Conservation (phyloP, 2,329 filamentous ascomycete genomes). For the Paecilomyces sp. region DNA sequence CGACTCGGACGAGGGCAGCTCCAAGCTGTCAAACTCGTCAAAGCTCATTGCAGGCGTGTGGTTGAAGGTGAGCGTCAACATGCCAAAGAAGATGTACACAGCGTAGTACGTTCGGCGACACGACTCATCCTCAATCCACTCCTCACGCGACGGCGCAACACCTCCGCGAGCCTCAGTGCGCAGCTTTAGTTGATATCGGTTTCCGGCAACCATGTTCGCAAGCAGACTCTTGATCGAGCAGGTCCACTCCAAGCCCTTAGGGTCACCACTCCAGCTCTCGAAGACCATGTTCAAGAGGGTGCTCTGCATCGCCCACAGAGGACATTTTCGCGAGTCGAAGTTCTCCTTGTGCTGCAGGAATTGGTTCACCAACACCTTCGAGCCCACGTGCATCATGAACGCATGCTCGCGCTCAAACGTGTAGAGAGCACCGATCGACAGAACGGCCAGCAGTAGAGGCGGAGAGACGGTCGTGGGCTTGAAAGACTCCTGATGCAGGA, state of each 20-base stretch:
- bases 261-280: conserved; percentile 96
- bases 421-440: conserved; percentile 93
- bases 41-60: conserved; percentile 97
- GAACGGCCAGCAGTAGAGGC: conserved; percentile 75
- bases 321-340: conserved; percentile 95
- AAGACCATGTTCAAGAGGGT: conserved; percentile 98
- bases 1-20: conserved; percentile 86
- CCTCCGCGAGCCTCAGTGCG: conserved; percentile 80
- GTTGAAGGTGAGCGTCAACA: conserved; percentile 92
- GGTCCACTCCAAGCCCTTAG: conserved; percentile 96
- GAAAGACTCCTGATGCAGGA: conserved; percentile 89
- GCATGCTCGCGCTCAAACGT: conserved; percentile 96
- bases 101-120: conserved; percentile 96
- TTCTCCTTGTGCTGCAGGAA: conserved; percentile 98
- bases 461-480: conserved; percentile 71
- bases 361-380: conserved; percentile 93
- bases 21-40: conserved; percentile 91
- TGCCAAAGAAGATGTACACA: conserved; percentile 97
- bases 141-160: conserved; percentile 66
- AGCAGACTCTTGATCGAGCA: conserved; percentile 98
- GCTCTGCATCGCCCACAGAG: conserved; percentile 96
- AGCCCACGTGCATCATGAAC: conserved; percentile 94
- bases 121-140: conserved; percentile 96
- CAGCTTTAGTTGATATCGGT: conserved; percentile 91
- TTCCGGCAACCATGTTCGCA: conserved; percentile 97